Percentiles rank a stretch among this genome's conserved stretches.
Evolutionary conservation across 441 rosid genomes (phyloP).

Genomic region (Hura crepitans): DNA sequence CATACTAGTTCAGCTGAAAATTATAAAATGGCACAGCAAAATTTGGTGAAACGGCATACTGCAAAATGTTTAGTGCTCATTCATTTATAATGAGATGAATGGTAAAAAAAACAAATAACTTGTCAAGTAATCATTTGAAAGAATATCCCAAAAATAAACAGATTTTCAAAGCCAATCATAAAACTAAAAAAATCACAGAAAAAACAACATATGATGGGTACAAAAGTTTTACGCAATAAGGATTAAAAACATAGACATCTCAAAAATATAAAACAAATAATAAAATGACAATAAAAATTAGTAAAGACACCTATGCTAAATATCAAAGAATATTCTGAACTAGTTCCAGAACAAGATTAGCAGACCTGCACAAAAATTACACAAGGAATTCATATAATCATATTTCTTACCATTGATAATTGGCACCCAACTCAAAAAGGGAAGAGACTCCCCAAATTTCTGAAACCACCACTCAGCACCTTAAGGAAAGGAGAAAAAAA

Average conservation of each 20-base stretch:
- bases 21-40: background rate
- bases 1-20: too few relatives aligned
- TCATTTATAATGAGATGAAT: background rate
- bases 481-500: constrained; percentile 25
- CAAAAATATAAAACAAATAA: background rate
- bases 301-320: background rate
- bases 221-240: background rate
- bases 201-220: background rate
- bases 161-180: background rate
- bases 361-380: background rate
- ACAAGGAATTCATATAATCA: constrained; percentile 6
- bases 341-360: background rate
- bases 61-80: background rate
- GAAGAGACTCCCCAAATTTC: constrained; percentile 58
- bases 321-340: background rate
- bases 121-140: background rate
- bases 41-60: background rate
- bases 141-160: background rate
- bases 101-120: background rate
- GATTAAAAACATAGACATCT: background rate
- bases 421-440: constrained; percentile 79
- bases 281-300: background rate
- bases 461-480: constrained; percentile 98
- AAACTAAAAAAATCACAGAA: background rate
- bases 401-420: constrained; percentile 50